Evolutionary conservation across 192 early-diverging fungal species (phyloP), one percentile per base, ranked within the genome.

Genomic region (Allomyces javanicus): DNA sequence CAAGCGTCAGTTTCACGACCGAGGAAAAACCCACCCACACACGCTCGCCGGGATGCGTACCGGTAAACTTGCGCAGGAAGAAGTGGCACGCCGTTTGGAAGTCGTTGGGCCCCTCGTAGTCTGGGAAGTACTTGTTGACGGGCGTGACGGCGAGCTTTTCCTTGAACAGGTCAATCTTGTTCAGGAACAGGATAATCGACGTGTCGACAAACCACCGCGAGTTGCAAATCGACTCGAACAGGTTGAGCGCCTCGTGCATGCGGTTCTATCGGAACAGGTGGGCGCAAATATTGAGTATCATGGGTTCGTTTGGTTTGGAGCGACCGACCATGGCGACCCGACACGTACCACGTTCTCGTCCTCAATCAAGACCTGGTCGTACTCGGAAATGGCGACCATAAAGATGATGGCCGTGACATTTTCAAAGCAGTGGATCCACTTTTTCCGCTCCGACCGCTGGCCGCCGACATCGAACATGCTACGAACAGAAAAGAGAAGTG

Each of bases 401-500:
- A 97, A 97, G 33, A 97, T 79, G 66, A 97, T 92, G 7, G 91
- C 88, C 0, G 91, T 95, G 24, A 95, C 93, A 69, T 93, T 91
- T 73, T 97, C 94, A 68, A 97, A 97, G 70, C 92, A 97, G 77
- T 95, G 94, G 70, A 95, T 94, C 94, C 94, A 96, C 79, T 97
- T 97, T 71, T 97, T 97, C 70, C 94, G 84, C 79, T 97, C 94
- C 44, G 91, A 93, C 58, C 94, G 86, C 81, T 97, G 94, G 50
- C 94, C 94, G 71, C 94, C 94, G 62, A 97, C 94, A 79, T 97
- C 94, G 74, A 92, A 89, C 89, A 97, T 92, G 67, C 90, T 40
- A 40, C 33, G 33, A 40, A 40, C 33, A 40, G 33, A 40, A 40
- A 9, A 24, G 26, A 40, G 33, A 40, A 40, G 33, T 40, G 33